A percentile compares a stretch with the other conserved stretches of the same genome.
Conservation (phyloP, 371 early-diverging fungal genomes). For the Mortierella sp. region DNA sequence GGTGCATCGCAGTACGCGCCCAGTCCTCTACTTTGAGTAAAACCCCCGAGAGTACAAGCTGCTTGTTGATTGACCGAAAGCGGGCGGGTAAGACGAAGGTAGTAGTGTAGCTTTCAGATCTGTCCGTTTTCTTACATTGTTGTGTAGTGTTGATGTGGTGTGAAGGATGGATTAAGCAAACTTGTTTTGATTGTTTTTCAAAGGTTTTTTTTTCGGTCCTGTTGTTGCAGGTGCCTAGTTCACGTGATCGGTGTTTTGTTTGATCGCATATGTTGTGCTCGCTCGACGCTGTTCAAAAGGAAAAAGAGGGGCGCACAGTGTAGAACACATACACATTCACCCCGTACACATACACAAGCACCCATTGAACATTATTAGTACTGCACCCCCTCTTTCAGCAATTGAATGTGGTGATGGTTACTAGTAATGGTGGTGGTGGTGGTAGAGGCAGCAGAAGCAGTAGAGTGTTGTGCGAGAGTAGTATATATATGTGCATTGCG, state of each 20-base stretch:
- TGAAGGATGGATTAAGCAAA: constrained; percentile 16
- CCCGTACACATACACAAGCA: no score
- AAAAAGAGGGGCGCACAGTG: background rate
- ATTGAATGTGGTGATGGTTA: background rate
- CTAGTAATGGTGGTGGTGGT: no score
- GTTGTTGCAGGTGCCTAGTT: background rate
- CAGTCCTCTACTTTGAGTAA: background rate
- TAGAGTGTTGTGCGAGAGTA: background rate
- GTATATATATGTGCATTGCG: background rate
- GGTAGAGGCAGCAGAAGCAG: background rate
- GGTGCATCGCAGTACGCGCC: background rate
- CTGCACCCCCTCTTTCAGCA: background rate
- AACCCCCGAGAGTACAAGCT: background rate
- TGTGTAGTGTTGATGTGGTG: constrained; percentile 16
- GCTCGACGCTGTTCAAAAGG: background rate
- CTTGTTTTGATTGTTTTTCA: constrained; percentile 12
- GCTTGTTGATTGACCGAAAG: background rate
- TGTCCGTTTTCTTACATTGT: constrained; percentile 17
- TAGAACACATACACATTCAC: background rate
- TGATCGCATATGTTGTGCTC: background rate
- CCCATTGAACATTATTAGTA: no score
- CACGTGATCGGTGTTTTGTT: background rate
- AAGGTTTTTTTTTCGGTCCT: constrained; percentile 4
- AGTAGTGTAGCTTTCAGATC: background rate
- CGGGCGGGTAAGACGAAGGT: background rate